Evolutionary conservation across 2,329 filamentous ascomycete genomes (phyloP), one percentile per base, ranked within the genome.

Genomic region (Penicillium decumbens): DNA sequence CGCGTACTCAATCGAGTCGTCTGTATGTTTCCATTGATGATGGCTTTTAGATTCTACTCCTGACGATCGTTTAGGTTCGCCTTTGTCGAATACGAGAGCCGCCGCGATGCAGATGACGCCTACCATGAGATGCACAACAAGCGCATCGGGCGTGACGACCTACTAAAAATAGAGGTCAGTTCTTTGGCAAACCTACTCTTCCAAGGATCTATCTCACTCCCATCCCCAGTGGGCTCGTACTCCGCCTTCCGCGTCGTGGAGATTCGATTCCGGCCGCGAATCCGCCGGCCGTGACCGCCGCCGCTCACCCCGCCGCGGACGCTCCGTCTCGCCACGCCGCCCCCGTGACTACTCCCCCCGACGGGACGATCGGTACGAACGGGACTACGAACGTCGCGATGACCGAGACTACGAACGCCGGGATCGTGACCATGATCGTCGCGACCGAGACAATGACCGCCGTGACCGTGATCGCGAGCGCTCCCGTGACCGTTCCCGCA

Each of bases 91-190:
- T 98, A 98, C 73, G 93, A 98, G 78, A 95, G 91, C 72, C 89
- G 92, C 65, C 91, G 93, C 63, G 93, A 98, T 79, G 91, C 93
- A 57, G 93, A 98, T 72, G 93, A 98, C 76, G 93, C 93, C 41
- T 98, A 98, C 71, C 89, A 98, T 72, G 93, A 98, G 77, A 98
- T 98, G 93, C 93, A 98, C 71, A 97, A 97, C 79, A 96, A 96
- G 83, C 89, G 92, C 60, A 90, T 98, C 63, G 91, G 90, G 41
- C 87, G 92, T 56, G 93, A 98, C 68, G 93, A 98, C 66, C 77
- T 95, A 52, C 72, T 98, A 76, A 98, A 98, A 78, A 97, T 98
- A 60, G 93, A 98, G 82, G 93, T 95, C 75, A 61, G 81, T 52
- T n/a, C n/a, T 37, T 9, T 40, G 44, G 20, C 20, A 13, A 10